A percentile compares a stretch with the other conserved stretches of the same genome.
These are phyloP conservation scores for Xylariaceae sp. DNA, from an alignment of 2,329 filamentous ascomycete species.

Conservation along the genomic window DNA sequence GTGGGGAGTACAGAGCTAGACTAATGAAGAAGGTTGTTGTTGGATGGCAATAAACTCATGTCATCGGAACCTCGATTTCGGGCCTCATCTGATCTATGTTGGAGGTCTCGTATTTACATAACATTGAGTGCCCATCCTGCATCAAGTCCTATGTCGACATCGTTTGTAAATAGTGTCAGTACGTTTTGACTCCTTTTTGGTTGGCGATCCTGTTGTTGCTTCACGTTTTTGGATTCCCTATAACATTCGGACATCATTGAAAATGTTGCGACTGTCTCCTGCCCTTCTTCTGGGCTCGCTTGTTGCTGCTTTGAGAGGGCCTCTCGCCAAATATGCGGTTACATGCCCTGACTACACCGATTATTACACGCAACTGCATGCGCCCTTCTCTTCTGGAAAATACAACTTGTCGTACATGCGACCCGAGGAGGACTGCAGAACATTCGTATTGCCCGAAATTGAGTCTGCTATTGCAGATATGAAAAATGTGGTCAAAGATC, in stretches of 20 bases:
- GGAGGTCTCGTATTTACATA: too few species aligned
- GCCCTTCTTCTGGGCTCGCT: slow-evolving; percentile 12
- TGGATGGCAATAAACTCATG: too few species aligned
- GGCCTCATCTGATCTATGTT: too few species aligned
- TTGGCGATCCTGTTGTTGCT: not conserved
- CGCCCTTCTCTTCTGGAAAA: slow-evolving; percentile 72
- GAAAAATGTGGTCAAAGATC: slow-evolving; percentile 66
- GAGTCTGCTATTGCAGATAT: slow-evolving; percentile 72
- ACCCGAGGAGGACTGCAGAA: slow-evolving; percentile 71
- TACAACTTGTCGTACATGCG: slow-evolving; percentile 77
- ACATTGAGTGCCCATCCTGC: too few species aligned
- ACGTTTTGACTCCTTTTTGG: not conserved
- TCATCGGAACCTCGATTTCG: too few species aligned
- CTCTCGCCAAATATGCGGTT: slow-evolving; percentile 8
- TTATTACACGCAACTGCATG: slow-evolving; percentile 57
- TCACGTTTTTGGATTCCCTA: not conserved
- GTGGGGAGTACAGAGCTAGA: not conserved
- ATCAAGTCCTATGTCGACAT: not conserved
- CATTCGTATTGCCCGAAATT: slow-evolving; percentile 71
- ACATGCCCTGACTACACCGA: slow-evolving; percentile 62
- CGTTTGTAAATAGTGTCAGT: not conserved
- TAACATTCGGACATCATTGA: not conserved
- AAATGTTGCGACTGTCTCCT: slow-evolving; percentile 5
- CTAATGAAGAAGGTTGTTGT: slow-evolving; percentile 5
- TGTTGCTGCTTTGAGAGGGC: slow-evolving; percentile 9